A percentile compares a stretch with the other conserved stretches of the same genome.
Evolutionary conservation across 192 early-diverging fungal genomes (phyloP).

Genomic region (Thamnidium elegans): DNA sequence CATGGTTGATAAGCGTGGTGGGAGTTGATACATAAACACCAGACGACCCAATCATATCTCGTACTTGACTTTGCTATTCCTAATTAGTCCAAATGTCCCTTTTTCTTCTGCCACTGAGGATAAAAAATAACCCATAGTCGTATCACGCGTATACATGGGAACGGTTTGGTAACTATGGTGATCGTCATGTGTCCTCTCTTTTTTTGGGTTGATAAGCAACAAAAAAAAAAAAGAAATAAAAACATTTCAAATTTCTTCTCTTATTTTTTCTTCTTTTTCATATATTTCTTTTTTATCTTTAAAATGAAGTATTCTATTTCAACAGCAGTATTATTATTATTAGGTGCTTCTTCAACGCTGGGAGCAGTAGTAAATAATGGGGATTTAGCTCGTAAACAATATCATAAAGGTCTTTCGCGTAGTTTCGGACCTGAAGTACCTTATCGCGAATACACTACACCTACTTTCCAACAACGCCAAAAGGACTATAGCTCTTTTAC

Average conservation of each 20-base stretch:
- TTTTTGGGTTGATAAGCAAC: too few species aligned
- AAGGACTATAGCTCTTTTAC: not conserved
- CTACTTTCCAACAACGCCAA: not conserved
- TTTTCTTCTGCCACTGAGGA: too few species aligned
- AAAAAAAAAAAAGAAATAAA: not conserved
- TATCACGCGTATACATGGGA: too few species aligned
- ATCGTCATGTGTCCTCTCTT: too few species aligned
- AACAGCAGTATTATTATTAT: not conserved
- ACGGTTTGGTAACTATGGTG: too few species aligned
- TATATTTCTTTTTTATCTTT: not conserved
- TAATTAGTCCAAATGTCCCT: too few species aligned
- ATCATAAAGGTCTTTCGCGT: slow-evolving; percentile 14
- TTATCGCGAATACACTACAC: slow-evolving; percentile 14
- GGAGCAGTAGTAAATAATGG: slow-evolving; percentile 1
- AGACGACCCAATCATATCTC: too few species aligned
- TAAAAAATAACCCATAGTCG: too few species aligned
- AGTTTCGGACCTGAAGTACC: slow-evolving; percentile 20
- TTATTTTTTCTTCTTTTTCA: not conserved
- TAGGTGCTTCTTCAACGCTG: slow-evolving; percentile 1
- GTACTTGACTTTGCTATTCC: too few species aligned
- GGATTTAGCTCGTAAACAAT: not conserved
- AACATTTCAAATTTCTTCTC: not conserved
- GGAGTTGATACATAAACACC: too few species aligned
- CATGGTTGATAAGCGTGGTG: too few species aligned
- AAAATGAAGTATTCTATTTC: slow-evolving; percentile 13